These are phyloP conservation scores for Cordyceps pruinosa DNA, from an alignment of 2,329 filamentous ascomycete species.

Conservation along the genomic window DNA sequence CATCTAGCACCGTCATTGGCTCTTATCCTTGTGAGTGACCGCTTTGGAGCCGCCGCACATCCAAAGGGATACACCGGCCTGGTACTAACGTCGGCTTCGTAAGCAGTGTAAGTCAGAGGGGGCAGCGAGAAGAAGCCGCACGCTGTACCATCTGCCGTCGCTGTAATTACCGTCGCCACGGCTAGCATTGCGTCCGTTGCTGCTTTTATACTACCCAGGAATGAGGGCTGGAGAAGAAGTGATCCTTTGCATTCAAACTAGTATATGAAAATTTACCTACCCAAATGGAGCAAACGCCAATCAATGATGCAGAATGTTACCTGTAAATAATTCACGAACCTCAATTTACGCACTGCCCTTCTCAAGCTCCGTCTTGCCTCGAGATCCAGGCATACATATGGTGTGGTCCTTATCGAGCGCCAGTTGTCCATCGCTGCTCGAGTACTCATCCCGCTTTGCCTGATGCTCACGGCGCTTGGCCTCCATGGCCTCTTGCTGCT, in stretches of 20 bases:
- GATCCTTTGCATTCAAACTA: neutral
- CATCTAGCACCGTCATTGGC: too few species aligned
- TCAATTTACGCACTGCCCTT: neutral
- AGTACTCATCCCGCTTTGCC: slow-evolving; percentile 17
- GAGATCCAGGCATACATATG: neutral
- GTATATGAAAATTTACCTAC: neutral
- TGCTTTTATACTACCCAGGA: neutral
- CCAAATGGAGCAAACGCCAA: neutral
- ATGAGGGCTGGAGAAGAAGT: neutral
- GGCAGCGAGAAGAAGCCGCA: too few species aligned
- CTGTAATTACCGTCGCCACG: too few species aligned
- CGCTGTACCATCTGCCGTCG: too few species aligned
- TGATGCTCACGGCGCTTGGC: slow-evolving; percentile 26
- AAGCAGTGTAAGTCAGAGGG: too few species aligned
- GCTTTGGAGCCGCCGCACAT: too few species aligned
- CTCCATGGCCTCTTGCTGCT: slow-evolving; percentile 35
- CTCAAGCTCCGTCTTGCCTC: neutral
- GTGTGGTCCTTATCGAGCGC: neutral
- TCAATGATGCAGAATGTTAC: neutral
- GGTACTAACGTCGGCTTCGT: too few species aligned
- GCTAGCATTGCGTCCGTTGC: too few species aligned
- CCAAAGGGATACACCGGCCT: too few species aligned
- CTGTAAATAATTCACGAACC: too few species aligned
- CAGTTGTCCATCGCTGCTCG: slow-evolving; percentile 8
- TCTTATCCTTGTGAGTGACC: too few species aligned